Percentiles rank a stretch among this genome's conserved stretches.
phyloP scores from a whole-genome alignment of 2,329 filamentous ascomycete genomes.

The Apiospora koreana region DNA sequence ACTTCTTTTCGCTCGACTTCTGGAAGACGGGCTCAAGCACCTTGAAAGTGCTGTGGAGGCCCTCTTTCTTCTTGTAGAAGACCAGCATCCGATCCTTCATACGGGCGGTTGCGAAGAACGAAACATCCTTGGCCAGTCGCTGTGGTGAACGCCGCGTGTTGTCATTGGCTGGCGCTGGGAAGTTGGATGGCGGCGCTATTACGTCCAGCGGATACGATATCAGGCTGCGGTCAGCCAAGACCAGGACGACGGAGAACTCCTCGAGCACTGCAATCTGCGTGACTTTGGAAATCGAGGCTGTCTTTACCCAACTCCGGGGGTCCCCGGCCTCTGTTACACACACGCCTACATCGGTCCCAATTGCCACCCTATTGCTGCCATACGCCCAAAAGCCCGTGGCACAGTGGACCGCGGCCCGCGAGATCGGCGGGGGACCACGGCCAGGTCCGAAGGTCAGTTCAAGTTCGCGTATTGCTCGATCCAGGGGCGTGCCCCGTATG shows the following conservation, averaged over 20 bases:
- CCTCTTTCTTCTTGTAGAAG: constrained; percentile 96
- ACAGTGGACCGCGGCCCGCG: constrained; percentile 86
- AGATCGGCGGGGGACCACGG: constrained; percentile 74
- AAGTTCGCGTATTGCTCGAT: constrained; percentile 86
- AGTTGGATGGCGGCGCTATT: constrained; percentile 65
- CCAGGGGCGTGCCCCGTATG: constrained; percentile 87
- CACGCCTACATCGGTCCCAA: constrained; percentile 94
- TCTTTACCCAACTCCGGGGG: constrained; percentile 87
- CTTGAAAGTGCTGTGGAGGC: constrained; percentile 91
- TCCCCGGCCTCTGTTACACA: constrained; percentile 87
- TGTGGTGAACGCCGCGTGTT: constrained; percentile 85
- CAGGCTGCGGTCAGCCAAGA: constrained; percentile 88
- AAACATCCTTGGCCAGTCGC: constrained; percentile 87
- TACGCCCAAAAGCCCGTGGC: constrained; percentile 85
- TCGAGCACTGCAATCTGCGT: constrained; percentile 94
- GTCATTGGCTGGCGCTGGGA: constrained; percentile 64
- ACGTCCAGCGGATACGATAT: constrained; percentile 94
- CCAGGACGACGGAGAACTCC: constrained; percentile 88
- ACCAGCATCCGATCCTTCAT: constrained; percentile 97
- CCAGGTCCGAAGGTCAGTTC: constrained; percentile 75
- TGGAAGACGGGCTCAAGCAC: constrained; percentile 95
- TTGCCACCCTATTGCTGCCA: constrained; percentile 84
- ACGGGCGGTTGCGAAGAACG: constrained; percentile 91
- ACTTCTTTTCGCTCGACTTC: constrained; percentile 83
- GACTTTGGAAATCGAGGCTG: constrained; percentile 74